These are phyloP conservation scores for Basidiobolus meristosporus DNA, from an alignment of 371 early-diverging fungal species.

Conservation along the genomic window DNA sequence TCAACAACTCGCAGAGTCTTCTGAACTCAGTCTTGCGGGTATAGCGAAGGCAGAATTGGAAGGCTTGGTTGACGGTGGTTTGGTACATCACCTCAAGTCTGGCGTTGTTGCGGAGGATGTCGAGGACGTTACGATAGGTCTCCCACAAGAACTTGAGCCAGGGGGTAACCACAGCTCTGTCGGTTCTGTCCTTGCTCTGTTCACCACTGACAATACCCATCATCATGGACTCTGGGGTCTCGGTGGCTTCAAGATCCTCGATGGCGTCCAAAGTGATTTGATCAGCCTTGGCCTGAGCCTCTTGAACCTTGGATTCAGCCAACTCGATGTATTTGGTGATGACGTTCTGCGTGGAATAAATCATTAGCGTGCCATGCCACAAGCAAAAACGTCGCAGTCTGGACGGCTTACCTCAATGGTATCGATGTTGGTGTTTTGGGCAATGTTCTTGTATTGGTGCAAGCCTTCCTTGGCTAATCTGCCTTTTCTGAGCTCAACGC, in stretches of 20 bases:
- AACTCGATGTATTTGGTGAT: slow-evolving; percentile 72
- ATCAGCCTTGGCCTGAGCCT: slow-evolving; percentile 85
- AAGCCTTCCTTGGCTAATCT: slow-evolving; percentile 89
- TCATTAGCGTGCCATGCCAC: neutral
- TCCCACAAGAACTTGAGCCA: slow-evolving; percentile 98
- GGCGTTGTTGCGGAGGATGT: slow-evolving; percentile 89
- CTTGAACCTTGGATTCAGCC: slow-evolving; percentile 71
- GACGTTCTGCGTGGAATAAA: slow-evolving; percentile 29
- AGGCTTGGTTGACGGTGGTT: slow-evolving; percentile 59
- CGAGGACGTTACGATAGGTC: slow-evolving; percentile 88
- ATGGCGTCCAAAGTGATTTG: slow-evolving; percentile 57
- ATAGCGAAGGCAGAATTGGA: slow-evolving; percentile 88
- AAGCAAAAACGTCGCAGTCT: neutral
- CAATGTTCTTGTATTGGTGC: slow-evolving; percentile 90
- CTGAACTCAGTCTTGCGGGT: slow-evolving; percentile 95
- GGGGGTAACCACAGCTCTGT: slow-evolving; percentile 91
- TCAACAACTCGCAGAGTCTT: slow-evolving; percentile 87
- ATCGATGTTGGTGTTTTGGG: slow-evolving; percentile 79
- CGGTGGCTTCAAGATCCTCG: slow-evolving; percentile 89
- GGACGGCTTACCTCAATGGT: slow-evolving; percentile 56
- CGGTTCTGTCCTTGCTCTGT: slow-evolving; percentile 86
- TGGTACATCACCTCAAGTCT: slow-evolving; percentile 89
- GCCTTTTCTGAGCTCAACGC: slow-evolving; percentile 73
- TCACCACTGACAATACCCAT: slow-evolving; percentile 86
- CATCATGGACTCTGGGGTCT: slow-evolving; percentile 92